Conservation (phyloP, 1,284 basidiomycete genomes). For the Tilletia indica region DNA sequence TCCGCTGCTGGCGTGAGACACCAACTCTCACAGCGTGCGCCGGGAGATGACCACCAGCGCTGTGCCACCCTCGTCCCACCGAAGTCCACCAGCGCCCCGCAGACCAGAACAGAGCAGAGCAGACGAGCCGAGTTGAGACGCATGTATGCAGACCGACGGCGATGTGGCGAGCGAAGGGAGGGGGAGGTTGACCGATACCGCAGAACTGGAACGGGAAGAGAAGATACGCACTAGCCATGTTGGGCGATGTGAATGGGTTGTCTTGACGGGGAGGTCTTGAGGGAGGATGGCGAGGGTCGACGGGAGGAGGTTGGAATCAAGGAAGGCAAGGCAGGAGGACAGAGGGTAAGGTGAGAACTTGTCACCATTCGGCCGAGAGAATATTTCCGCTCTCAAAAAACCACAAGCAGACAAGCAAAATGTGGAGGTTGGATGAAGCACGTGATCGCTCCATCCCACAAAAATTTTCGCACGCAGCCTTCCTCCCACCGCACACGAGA, state of each 20-base stretch:
- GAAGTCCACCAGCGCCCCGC: not conserved
- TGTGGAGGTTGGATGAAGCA: conserved; percentile 7
- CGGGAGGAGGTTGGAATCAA: not conserved
- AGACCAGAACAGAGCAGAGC: not conserved
- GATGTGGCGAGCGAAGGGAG: too few relatives aligned
- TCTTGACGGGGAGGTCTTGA: conserved; percentile 14
- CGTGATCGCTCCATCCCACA: not conserved
- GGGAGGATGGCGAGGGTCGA: not conserved
- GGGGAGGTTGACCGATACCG: too few relatives aligned
- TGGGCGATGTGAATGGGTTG: conserved; percentile 6
- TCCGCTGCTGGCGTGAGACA: too few relatives aligned
- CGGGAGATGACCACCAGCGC: too few relatives aligned
- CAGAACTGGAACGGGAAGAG: too few relatives aligned
- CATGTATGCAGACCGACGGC: too few relatives aligned
- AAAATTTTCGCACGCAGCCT: conserved; percentile 7
- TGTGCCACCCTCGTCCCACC: not conserved
- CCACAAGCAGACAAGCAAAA: not conserved
- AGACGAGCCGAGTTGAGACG: not conserved
- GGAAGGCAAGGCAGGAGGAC: not conserved
- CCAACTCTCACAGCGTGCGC: too few relatives aligned
- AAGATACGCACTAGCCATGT: conserved; percentile 17
- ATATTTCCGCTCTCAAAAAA: not conserved
- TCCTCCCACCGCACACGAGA: not conserved
- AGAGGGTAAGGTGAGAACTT: not conserved
- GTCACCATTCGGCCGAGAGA: not conserved